phyloP scores from a whole-genome alignment of 1,284 basidiomycete genomes.

The Tilletiopsis washingtonensis region DNA sequence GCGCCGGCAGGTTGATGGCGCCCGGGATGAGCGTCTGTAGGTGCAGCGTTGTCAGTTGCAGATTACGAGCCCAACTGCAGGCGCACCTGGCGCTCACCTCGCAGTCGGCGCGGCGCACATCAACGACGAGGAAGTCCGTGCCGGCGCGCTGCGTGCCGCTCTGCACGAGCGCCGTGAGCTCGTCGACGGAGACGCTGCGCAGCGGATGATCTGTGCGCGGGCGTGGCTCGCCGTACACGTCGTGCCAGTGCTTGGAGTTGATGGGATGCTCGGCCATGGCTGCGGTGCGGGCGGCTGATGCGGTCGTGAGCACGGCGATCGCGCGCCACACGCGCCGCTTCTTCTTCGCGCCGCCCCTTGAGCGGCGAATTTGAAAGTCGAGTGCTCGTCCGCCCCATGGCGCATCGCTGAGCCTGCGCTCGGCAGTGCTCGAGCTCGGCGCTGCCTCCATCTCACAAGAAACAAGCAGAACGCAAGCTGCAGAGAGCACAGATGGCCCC shows the following conservation, averaged over 20 bases:
- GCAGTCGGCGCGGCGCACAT: slow-evolving; percentile 31
- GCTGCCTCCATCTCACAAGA: no score
- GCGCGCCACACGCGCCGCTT: no score
- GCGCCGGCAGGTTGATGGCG: slow-evolving; percentile 48
- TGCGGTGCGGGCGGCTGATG: no score
- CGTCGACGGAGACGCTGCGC: slow-evolving; percentile 1
- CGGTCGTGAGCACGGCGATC: no score
- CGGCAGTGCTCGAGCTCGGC: no score
- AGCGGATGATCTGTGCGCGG: neutral
- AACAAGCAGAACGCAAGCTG: no score
- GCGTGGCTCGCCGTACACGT: slow-evolving; percentile 1
- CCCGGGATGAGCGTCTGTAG: slow-evolving; percentile 35
- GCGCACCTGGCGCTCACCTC: slow-evolving; percentile 10
- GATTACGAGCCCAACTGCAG: neutral
- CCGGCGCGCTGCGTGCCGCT: slow-evolving; percentile 5
- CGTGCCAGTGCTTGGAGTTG: slow-evolving; percentile 1
- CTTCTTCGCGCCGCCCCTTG: no score
- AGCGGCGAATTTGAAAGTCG: no score
- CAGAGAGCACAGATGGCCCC: no score
- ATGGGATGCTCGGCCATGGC: slow-evolving; percentile 7
- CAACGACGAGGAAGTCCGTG: slow-evolving; percentile 26
- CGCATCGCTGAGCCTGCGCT: no score
- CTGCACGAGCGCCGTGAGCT: slow-evolving; percentile 1
- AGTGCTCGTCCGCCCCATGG: no score
- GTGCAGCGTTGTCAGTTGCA: neutral